These are phyloP conservation scores for Oryza officinalis DNA, from an alignment of 176 grass and related monocot genomes.

Conservation along the genomic window DNA sequence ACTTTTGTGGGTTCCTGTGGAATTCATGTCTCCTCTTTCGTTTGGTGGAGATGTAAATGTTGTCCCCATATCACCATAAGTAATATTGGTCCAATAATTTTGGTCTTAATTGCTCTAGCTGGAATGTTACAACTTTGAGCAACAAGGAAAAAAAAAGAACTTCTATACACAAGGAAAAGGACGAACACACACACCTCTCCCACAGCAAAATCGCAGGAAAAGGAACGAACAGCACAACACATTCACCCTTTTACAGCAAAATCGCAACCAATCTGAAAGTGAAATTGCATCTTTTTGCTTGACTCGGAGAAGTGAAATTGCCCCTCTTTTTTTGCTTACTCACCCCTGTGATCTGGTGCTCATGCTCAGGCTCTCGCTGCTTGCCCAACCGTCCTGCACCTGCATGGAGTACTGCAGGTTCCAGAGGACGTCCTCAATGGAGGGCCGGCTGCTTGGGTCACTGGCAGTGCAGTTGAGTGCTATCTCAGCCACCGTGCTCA, in stretches of 20 bases:
- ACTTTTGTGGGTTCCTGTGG: not conserved
- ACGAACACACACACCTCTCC: too few relatives aligned
- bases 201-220: too few relatives aligned
- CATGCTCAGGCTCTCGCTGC: slow-evolving; percentile 74
- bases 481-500: slow-evolving; percentile 61
- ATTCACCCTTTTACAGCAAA: not conserved
- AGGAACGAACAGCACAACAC: not conserved
- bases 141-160: not conserved
- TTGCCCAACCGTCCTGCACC: slow-evolving; percentile 88
- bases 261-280: not conserved
- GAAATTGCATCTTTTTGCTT: not conserved
- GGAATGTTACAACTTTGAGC: not conserved
- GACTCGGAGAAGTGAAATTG: not conserved
- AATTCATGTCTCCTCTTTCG: not conserved
- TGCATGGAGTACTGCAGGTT: slow-evolving; percentile 94
- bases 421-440: slow-evolving; percentile 82
- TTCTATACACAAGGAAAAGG: not conserved
- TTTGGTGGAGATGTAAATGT: not conserved
- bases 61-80: not conserved
- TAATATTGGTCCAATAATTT: not conserved
- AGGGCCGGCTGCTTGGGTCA: slow-evolving; percentile 49
- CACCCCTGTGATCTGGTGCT: slow-evolving; percentile 35
- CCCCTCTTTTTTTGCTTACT: not conserved
- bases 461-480: slow-evolving; percentile 63
- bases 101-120: slow-evolving; percentile 4